Percentiles rank a stretch among this genome's conserved stretches.
phyloP scores from a whole-genome alignment of 2,329 filamentous ascomycete genomes.

The Hypoxylon sp. region DNA sequence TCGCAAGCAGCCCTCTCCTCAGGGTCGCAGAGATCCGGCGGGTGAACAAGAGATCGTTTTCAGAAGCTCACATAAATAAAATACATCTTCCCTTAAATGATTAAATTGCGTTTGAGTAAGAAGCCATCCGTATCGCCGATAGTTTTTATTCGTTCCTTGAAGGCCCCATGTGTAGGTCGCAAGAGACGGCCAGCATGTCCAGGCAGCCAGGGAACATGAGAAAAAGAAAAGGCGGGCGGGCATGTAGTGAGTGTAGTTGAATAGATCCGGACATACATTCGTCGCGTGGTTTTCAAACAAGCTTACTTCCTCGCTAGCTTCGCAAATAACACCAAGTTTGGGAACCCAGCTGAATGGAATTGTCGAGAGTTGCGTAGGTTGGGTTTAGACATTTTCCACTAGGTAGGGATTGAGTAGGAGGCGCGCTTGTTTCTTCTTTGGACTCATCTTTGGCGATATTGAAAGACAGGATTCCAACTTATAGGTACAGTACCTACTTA shows the following conservation, averaged over 20 bases:
- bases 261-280: not conserved
- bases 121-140: constrained; percentile 7
- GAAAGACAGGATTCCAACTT: constrained; percentile 12
- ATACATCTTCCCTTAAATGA: constrained; percentile 18
- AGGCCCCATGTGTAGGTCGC: not conserved
- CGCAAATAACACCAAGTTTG: constrained; percentile 3
- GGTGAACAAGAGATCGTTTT: constrained; percentile 31
- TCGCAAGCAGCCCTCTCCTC: constrained; percentile 23
- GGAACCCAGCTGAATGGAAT: constrained; percentile 4
- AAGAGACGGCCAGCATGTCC: not conserved
- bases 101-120: constrained; percentile 6
- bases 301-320: constrained; percentile 25
- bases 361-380: too few relatives aligned
- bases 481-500: constrained; percentile 10
- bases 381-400: constrained; percentile 1
- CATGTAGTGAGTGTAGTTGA: not conserved
- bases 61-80: constrained; percentile 14
- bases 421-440: constrained; percentile 17
- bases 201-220: not conserved
- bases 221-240: not conserved
- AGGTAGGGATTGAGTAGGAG: constrained; percentile 1
- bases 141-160: too few relatives aligned
- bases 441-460: constrained; percentile 10
- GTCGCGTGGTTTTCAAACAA: constrained; percentile 13
- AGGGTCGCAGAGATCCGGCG: constrained; percentile 33